Evolutionary conservation across 2,329 filamentous ascomycete species (phyloP).

Genomic region (Chlorencoelia australis): DNA sequence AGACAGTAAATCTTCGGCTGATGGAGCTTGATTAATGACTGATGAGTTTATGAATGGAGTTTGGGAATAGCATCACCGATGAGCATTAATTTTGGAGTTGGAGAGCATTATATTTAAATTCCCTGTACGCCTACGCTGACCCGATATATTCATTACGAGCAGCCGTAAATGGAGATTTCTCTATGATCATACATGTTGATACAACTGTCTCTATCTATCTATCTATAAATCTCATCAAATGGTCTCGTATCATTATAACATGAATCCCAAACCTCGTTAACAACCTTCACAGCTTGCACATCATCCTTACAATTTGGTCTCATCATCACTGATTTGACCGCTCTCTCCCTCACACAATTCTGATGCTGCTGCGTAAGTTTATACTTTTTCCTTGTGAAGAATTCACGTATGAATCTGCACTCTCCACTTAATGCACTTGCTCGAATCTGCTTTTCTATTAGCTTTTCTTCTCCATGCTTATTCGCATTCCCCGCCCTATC

Average conservation of each 20-base stretch:
- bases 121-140: constrained; percentile 24
- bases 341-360: constrained; percentile 75
- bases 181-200: too few species aligned
- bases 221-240: constrained; percentile 94
- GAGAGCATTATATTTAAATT: constrained; percentile 20
- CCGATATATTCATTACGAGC: too few species aligned
- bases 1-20: constrained; percentile 21
- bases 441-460: constrained; percentile 72
- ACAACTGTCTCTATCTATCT: too few species aligned
- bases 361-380: constrained; percentile 88
- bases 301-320: constrained; percentile 77
- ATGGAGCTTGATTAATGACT: constrained; percentile 20
- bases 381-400: constrained; percentile 78
- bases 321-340: constrained; percentile 67
- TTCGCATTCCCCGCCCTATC: too few species aligned
- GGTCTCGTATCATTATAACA: constrained; percentile 91
- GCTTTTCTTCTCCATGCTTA: too few species aligned
- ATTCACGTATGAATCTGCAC: constrained; percentile 81
- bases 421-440: constrained; percentile 89
- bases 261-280: constrained; percentile 98
- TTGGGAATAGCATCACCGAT: constrained; percentile 1
- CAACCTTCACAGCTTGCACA: constrained; percentile 73
- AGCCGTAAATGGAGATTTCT: too few species aligned
- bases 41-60: constrained; percentile 17
- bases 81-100: constrained; percentile 22